phyloP scores from a whole-genome alignment of 495 filamentous ascomycete genomes.

The Lentithecium fluviatile region DNA sequence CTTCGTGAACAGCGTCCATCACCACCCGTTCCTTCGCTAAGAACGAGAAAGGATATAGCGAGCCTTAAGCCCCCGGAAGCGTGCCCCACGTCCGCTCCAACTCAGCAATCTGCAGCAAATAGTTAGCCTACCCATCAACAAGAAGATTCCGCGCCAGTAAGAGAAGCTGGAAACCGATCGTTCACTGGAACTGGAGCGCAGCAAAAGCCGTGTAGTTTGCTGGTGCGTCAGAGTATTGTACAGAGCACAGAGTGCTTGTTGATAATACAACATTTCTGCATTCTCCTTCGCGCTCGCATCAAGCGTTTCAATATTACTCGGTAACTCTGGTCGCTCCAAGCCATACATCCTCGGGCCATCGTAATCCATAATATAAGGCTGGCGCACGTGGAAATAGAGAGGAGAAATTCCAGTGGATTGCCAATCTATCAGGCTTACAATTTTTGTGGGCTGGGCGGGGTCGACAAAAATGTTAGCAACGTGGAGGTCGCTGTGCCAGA shows the following conservation, averaged over 20 bases:
- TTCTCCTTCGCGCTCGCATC: slow-evolving; percentile 13
- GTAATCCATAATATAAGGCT: slow-evolving; percentile 17
- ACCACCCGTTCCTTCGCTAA: slow-evolving; percentile 16
- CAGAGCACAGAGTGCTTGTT: slow-evolving; percentile 25
- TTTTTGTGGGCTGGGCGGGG: slow-evolving; percentile 20
- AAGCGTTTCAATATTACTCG: slow-evolving; percentile 20
- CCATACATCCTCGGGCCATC: slow-evolving; percentile 19
- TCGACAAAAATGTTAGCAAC: slow-evolving; percentile 31
- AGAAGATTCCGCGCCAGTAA: slow-evolving; percentile 20
- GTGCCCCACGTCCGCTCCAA: slow-evolving; percentile 20
- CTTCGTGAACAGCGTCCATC: slow-evolving; percentile 20
- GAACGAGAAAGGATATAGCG: slow-evolving; percentile 21
- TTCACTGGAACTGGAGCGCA: slow-evolving; percentile 20
- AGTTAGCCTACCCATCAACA: slow-evolving; percentile 12
- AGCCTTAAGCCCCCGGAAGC: slow-evolving; percentile 19
- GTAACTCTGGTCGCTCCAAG: slow-evolving; percentile 18
- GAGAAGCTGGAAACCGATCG: slow-evolving; percentile 14
- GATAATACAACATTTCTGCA: slow-evolving; percentile 20
- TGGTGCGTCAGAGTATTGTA: slow-evolving; percentile 23
- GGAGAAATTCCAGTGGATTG: slow-evolving; percentile 25
- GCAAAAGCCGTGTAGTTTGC: slow-evolving; percentile 16
- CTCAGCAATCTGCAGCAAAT: slow-evolving; percentile 15
- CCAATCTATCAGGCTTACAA: slow-evolving; percentile 27
- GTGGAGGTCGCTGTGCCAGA: slow-evolving; percentile 31
- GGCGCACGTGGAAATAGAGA: slow-evolving; percentile 28